phyloP scores from a whole-genome alignment of 2,329 filamentous ascomycete species.

The Nigrospora sphaerica region DNA sequence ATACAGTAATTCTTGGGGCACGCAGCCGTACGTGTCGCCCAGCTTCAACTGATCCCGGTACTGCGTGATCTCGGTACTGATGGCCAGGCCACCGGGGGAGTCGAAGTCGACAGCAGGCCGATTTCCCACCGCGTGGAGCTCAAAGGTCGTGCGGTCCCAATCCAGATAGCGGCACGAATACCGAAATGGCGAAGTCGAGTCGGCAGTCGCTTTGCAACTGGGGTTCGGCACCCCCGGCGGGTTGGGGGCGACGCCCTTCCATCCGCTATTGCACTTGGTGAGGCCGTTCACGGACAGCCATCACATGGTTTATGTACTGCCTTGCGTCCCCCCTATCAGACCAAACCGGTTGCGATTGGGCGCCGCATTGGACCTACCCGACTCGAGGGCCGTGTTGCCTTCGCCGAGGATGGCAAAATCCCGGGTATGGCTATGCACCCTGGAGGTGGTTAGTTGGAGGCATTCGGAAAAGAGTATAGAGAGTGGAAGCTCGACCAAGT shows the following conservation, averaged over 20 bases:
- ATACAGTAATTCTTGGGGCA: constrained; percentile 75
- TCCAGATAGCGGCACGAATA: constrained; percentile 74
- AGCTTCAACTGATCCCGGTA: constrained; percentile 66
- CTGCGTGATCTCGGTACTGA: constrained; percentile 60
- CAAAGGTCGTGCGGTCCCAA: constrained; percentile 80
- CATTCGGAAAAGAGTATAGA: background rate
- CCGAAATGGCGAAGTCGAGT: constrained; percentile 47
- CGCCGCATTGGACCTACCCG: constrained; percentile 26
- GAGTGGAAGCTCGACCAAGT: constrained; percentile 44
- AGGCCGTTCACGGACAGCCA: constrained; percentile 80
- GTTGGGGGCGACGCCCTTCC: constrained; percentile 22
- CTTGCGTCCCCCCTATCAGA: constrained; percentile 59
- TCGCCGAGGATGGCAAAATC: constrained; percentile 60
- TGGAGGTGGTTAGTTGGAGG: constrained; percentile 3
- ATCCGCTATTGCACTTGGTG: constrained; percentile 34
- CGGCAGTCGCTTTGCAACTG: constrained; percentile 21
- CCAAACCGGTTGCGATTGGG: constrained; percentile 60
- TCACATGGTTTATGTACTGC: constrained; percentile 81
- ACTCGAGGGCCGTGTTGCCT: constrained; percentile 53
- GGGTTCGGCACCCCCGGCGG: constrained; percentile 30
- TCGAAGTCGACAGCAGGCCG: constrained; percentile 55
- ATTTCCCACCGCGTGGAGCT: constrained; percentile 72
- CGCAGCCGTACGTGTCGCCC: constrained; percentile 73
- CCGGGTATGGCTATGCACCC: constrained; percentile 58
- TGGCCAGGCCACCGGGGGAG: constrained; percentile 66